Percentiles rank a stretch among this genome's conserved stretches.
phyloP scores from a whole-genome alignment of 2,329 filamentous ascomycete species.

The Aschersonia sp. region DNA sequence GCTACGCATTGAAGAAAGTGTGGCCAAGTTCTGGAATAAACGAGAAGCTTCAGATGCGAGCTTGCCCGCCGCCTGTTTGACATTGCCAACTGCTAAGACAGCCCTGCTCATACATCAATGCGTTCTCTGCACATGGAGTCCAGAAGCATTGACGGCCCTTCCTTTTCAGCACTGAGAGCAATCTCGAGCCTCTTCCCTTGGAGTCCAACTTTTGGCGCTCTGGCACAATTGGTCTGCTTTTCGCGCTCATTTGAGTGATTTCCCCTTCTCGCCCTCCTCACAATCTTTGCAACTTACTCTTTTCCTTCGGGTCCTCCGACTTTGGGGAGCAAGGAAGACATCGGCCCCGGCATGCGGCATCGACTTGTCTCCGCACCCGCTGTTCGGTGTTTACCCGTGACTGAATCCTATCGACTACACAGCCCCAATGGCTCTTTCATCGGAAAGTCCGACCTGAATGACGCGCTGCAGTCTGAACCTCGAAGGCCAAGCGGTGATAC shows the following conservation, averaged over 20 bases:
- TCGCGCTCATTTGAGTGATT: too few species aligned
- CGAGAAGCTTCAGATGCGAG: background rate
- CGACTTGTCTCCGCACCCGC: too few species aligned
- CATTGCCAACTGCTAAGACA: background rate
- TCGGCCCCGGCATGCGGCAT: too few species aligned
- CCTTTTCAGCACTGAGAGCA: background rate
- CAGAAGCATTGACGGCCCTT: background rate
- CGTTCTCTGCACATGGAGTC: background rate
- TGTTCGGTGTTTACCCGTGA: background rate
- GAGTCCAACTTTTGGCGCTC: too few species aligned
- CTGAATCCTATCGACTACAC: background rate
- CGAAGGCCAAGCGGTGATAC: too few species aligned
- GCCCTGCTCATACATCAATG: background rate
- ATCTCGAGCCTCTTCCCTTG: background rate
- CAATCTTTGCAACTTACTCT: too few species aligned
- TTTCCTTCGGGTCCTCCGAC: too few species aligned
- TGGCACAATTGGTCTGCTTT: too few species aligned
- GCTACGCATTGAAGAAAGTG: background rate
- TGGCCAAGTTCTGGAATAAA: background rate
- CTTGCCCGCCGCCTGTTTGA: background rate
- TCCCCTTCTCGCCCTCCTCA: too few species aligned
- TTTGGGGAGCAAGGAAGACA: too few species aligned
- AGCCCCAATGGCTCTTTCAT: background rate
- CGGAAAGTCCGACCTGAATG: background rate
- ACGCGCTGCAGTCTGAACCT: too few species aligned